Conservation (phyloP, 345 rosid species). For the Kandelia obovata region DNA sequence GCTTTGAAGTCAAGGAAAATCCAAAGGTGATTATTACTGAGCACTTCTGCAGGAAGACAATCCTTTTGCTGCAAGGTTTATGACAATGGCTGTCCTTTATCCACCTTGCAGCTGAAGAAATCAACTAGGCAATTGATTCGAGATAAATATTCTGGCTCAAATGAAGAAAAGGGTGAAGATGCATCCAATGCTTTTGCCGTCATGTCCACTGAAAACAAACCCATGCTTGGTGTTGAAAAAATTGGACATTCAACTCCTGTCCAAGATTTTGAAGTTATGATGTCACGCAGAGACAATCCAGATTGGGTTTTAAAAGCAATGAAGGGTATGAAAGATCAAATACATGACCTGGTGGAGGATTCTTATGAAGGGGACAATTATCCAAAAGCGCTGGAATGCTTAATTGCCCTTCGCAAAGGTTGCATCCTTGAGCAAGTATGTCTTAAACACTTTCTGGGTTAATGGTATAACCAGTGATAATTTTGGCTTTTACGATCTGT, state of each 20-base stretch:
- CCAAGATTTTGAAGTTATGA: slow-evolving; percentile 79
- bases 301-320: slow-evolving; percentile 68
- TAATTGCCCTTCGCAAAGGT: slow-evolving; percentile 71
- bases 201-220: slow-evolving; percentile 26
- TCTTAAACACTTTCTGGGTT: neutral
- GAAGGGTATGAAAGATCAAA: slow-evolving; percentile 51
- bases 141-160: slow-evolving; percentile 67
- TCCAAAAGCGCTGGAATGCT: slow-evolving; percentile 53
- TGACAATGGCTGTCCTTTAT: slow-evolving; percentile 1
- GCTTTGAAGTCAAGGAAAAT: slow-evolving; percentile 71
- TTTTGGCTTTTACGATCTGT: neutral
- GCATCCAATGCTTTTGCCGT: slow-evolving; percentile 26
- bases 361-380: slow-evolving; percentile 38
- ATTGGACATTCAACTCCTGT: slow-evolving; percentile 64
- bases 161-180: slow-evolving; percentile 38
- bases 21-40: slow-evolving; percentile 51
- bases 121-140: slow-evolving; percentile 36
- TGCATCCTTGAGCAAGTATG: slow-evolving; percentile 83
- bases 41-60: neutral
- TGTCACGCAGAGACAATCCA: slow-evolving; percentile 70
- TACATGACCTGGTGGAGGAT: slow-evolving; percentile 44
- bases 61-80: slow-evolving; percentile 7
- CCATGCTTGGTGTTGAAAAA: slow-evolving; percentile 25
- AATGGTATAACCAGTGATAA: neutral
- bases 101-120: slow-evolving; percentile 61